Percentiles rank a stretch among this genome's conserved stretches.
Conservation (phyloP, 2,329 filamentous ascomycete genomes). For the Clarireedia monteithiana region DNA sequence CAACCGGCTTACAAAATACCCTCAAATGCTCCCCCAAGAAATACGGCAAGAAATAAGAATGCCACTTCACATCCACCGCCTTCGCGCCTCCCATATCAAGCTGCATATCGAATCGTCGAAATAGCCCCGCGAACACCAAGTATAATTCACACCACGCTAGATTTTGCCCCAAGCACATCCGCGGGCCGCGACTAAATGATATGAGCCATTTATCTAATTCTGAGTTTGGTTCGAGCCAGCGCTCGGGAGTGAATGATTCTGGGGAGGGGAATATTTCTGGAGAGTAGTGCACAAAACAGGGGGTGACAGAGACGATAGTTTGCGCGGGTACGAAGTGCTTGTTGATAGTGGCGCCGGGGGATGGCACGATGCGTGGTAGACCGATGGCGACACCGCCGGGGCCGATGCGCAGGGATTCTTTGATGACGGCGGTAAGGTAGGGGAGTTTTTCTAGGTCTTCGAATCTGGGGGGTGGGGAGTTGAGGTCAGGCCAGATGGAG, state of each 20-base stretch:
- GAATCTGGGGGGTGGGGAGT: slow-evolving; percentile 17
- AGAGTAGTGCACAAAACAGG: slow-evolving; percentile 19
- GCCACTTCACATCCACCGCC: slow-evolving; percentile 25
- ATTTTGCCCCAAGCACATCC: slow-evolving; percentile 31
- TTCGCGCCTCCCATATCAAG: slow-evolving; percentile 22
- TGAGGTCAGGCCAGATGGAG: slow-evolving; percentile 31
- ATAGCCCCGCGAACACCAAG: slow-evolving; percentile 26
- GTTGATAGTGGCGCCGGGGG: slow-evolving; percentile 17
- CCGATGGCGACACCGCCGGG: slow-evolving; percentile 58
- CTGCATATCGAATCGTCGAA: slow-evolving; percentile 26
- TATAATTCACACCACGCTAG: slow-evolving; percentile 28
- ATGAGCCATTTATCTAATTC: slow-evolving; percentile 25
- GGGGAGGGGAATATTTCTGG: slow-evolving; percentile 19
- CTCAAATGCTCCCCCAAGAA: slow-evolving; percentile 19
- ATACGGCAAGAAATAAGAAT: slow-evolving; percentile 22
- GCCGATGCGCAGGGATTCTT: slow-evolving; percentile 71
- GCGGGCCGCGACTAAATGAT: slow-evolving; percentile 36
- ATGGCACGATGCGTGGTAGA: slow-evolving; percentile 63
- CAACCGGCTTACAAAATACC: slow-evolving; percentile 17
- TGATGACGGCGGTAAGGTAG: slow-evolving; percentile 39
- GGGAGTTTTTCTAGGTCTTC: slow-evolving; percentile 32
- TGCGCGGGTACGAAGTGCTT: background rate
- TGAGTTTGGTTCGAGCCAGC: slow-evolving; percentile 14
- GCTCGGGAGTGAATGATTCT: slow-evolving; percentile 16
- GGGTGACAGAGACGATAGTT: slow-evolving; percentile 29